phyloP scores from a whole-genome alignment of 305 asterid genomes.

The Plantago coronopus region DNA sequence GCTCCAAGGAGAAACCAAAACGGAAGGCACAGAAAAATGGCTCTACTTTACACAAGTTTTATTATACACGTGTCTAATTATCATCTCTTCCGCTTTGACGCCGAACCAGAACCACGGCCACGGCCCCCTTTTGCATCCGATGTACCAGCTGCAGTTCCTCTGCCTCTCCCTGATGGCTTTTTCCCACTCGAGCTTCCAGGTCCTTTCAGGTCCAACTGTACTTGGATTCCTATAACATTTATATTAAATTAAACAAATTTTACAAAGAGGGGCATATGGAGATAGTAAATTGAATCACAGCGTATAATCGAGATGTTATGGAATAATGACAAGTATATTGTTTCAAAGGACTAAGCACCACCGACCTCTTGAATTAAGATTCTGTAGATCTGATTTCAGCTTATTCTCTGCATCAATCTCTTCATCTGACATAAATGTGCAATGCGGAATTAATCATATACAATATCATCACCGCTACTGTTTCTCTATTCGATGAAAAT shows the following conservation, averaged over 20 bases:
- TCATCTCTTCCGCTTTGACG: slow-evolving; percentile 80
- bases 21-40: no score
- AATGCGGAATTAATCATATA: slow-evolving; percentile 3
- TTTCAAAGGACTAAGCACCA: slow-evolving; percentile 11
- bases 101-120: slow-evolving; percentile 46
- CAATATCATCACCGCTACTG: no score
- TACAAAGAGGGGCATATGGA: not conserved
- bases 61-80: no score
- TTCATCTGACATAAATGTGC: slow-evolving; percentile 38
- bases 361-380: slow-evolving; percentile 70
- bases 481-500: not conserved
- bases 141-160: slow-evolving; percentile 38
- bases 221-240: slow-evolving; percentile 56
- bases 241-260: not conserved
- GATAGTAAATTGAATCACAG: not conserved
- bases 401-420: slow-evolving; percentile 46
- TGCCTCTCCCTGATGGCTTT: slow-evolving; percentile 57
- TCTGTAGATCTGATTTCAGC: slow-evolving; percentile 64
- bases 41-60: no score
- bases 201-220: slow-evolving; percentile 71
- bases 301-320: not conserved
- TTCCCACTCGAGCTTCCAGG: slow-evolving; percentile 51
- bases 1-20: no score
- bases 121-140: slow-evolving; percentile 47
- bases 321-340: not conserved